phyloP scores from a whole-genome alignment of 208 protist species.

The Jaenimonas drosophilae region DNA sequence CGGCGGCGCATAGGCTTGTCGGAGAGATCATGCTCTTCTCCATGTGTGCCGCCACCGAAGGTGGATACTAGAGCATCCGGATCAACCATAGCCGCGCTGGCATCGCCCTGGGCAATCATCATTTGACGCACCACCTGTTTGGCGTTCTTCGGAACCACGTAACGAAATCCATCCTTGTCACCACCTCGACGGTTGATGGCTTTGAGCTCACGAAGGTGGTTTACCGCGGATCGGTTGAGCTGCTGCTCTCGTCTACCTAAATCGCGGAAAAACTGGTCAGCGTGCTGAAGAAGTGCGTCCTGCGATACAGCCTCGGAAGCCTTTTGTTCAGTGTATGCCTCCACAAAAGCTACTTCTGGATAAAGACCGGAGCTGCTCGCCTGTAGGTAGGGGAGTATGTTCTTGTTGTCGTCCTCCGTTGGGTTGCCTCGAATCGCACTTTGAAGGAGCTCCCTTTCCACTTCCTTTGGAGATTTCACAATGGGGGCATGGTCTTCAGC shows the following conservation, averaged over 20 bases:
- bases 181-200: constrained; percentile 74
- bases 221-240: constrained; percentile 41
- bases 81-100: constrained; percentile 18
- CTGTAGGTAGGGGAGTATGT: not conserved
- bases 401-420: constrained; percentile 13
- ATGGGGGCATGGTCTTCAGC: not conserved
- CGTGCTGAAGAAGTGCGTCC: constrained; percentile 48
- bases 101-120: constrained; percentile 19
- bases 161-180: constrained; percentile 82
- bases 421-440: not conserved
- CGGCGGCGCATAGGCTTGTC: constrained; percentile 59
- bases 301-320: constrained; percentile 39
- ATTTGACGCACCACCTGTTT: constrained; percentile 67
- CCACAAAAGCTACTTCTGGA: constrained; percentile 37
- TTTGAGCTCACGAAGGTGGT: constrained; percentile 51
- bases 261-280: constrained; percentile 70
- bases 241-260: constrained; percentile 44
- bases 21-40: constrained; percentile 16
- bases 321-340: constrained; percentile 67
- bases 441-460: not conserved
- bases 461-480: constrained; percentile 1
- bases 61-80: constrained; percentile 39
- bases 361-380: constrained; percentile 30
- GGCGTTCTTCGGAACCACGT: constrained; percentile 69
- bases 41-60: constrained; percentile 52